A percentile compares a stretch with the other conserved stretches of the same genome.
Conservation (phyloP, 2,329 filamentous ascomycete genomes). For the Xylaria arbuscula region DNA sequence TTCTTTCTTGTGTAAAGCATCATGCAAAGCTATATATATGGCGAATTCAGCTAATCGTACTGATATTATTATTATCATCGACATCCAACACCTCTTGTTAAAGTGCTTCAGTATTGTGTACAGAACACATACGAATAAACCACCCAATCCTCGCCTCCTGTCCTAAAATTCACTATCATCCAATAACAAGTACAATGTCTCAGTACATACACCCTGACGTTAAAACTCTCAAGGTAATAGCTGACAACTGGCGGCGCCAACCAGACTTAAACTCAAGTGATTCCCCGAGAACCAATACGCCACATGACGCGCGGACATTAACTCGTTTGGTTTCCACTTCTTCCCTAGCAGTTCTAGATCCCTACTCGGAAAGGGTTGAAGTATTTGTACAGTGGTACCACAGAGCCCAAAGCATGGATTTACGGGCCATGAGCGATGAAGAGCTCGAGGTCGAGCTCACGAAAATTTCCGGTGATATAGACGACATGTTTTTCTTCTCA, state of each 20-base stretch:
- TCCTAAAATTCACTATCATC: too few relatives aligned
- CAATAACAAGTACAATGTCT: too few relatives aligned
- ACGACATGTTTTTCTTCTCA: conserved; percentile 21
- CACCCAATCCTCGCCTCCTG: too few relatives aligned
- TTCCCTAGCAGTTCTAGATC: conserved; percentile 17
- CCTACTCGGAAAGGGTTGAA: not conserved
- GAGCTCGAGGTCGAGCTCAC: not conserved
- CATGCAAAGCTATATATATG: too few relatives aligned
- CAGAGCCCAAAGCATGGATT: not conserved
- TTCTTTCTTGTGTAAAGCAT: too few relatives aligned
- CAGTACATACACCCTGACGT: not conserved
- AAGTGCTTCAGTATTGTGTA: too few relatives aligned
- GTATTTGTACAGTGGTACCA: not conserved
- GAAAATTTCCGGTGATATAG: not conserved
- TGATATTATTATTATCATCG: too few relatives aligned
- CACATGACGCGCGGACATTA: conserved; percentile 11
- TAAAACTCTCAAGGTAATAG: conserved; percentile 11
- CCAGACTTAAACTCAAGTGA: not conserved
- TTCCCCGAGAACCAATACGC: not conserved
- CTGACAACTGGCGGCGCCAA: conserved; percentile 2
- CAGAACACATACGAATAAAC: too few relatives aligned
- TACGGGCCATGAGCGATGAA: not conserved
- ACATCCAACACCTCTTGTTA: too few relatives aligned
- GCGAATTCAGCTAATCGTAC: too few relatives aligned
- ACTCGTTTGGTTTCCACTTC: conserved; percentile 4